phyloP scores from a whole-genome alignment of 2,329 filamentous ascomycete genomes.

The Penicillium sp. region DNA sequence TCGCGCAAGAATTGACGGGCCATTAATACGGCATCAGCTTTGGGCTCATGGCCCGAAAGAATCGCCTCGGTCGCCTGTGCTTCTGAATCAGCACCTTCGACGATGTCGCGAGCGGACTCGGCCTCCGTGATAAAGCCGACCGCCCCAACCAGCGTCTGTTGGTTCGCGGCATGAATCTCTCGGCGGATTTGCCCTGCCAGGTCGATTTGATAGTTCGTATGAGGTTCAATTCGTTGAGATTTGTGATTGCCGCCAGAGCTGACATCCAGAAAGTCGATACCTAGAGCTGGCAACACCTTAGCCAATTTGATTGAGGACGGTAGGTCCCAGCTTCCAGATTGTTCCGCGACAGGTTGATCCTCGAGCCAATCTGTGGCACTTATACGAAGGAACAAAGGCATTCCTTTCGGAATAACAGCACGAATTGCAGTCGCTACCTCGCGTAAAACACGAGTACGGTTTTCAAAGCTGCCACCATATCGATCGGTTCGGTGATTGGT shows the following conservation, averaged over 20 bases:
- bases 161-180: conserved; percentile 37
- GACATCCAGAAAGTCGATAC: conserved; percentile 49
- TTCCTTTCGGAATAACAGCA: conserved; percentile 60
- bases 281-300: conserved; percentile 42
- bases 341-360: conserved; percentile 25
- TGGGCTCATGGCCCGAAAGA: conserved; percentile 30
- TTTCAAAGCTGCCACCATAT: conserved; percentile 55
- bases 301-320: conserved; percentile 41
- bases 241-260: conserved; percentile 48
- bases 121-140: conserved; percentile 56
- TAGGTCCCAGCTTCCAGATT: conserved; percentile 42
- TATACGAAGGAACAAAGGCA: conserved; percentile 71
- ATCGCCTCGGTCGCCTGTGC: conserved; percentile 26
- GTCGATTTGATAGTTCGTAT: conserved; percentile 52
- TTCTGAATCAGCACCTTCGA: conserved; percentile 35
- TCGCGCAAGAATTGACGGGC: conserved; percentile 57
- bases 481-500: conserved; percentile 64
- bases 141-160: conserved; percentile 50
- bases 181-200: conserved; percentile 49
- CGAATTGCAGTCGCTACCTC: conserved; percentile 64
- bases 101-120: conserved; percentile 51
- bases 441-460: conserved; percentile 64
- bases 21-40: conserved; percentile 52
- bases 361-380: conserved; percentile 73
- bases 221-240: conserved; percentile 45